phyloP scores from a whole-genome alignment of 306 rosid genomes.

The Luffa acutangula region DNA sequence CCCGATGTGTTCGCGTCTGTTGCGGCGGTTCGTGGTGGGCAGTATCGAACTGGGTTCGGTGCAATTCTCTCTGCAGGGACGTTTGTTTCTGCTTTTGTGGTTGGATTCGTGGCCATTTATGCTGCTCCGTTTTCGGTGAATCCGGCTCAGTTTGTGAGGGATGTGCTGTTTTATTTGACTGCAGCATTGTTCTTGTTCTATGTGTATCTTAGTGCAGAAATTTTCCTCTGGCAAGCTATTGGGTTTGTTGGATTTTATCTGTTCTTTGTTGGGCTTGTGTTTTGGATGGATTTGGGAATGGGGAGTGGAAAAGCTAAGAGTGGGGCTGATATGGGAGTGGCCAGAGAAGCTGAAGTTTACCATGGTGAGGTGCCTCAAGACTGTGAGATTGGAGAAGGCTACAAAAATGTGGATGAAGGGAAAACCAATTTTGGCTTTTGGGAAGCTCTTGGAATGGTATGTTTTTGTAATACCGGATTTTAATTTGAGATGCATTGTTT shows the following conservation, averaged over 20 bases:
- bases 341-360: conserved; percentile 34
- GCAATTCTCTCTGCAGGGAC: conserved; percentile 92
- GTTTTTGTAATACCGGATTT: conserved; percentile 2
- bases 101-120: conserved; percentile 83
- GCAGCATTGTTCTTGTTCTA: conserved; percentile 75
- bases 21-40: conserved; percentile 78
- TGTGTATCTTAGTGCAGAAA: conserved; percentile 84
- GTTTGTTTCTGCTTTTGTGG: conserved; percentile 82
- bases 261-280: conserved; percentile 79
- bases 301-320: conserved; percentile 19
- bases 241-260: conserved; percentile 72
- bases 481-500: not conserved
- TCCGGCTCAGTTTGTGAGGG: conserved; percentile 74
- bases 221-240: conserved; percentile 83
- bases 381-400: conserved; percentile 18
- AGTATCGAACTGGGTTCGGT: conserved; percentile 74
- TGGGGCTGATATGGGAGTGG: conserved; percentile 14
- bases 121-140: conserved; percentile 70
- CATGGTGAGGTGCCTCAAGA: conserved; percentile 6
- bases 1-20: conserved; percentile 84
- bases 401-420: conserved; percentile 13
- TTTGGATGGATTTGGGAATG: conserved; percentile 80
- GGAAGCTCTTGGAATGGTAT: conserved; percentile 40
- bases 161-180: conserved; percentile 60
- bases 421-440: conserved; percentile 28